Base-by-base conservation (phyloP, 768 basidiomycete species). In the Gloeopeniophorella convolvens region DNA sequence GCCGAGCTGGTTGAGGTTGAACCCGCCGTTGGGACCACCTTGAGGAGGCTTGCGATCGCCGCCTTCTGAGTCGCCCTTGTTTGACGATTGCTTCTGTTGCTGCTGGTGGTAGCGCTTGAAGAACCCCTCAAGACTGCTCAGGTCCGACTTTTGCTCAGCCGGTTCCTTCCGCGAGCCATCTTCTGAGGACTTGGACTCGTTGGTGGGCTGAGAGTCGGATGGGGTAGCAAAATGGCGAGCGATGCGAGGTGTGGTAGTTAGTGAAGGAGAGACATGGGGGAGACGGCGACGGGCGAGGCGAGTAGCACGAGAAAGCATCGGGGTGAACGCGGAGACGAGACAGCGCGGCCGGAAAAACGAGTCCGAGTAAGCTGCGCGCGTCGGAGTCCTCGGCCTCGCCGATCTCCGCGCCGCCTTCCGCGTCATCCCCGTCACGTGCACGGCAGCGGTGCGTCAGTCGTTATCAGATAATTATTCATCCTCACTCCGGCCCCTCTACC, bases 1-100 rank as follows among this genome's bases (percentile, higher is more conserved):
- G 59, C 78, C 79, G 4, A 77, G 72, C 57, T 82, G 83, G 58
- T 73, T 75, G 30, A 69, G 63, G 49, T 74, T 77, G 58, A 83
- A 80, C 21, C 75, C 72, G 58, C 74, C 78, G 60, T 72, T 71
- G 49, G 70, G 72, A 21, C 67, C 66, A 39, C 46, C 50, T 54
- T 65, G 50, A 4, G 83, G 78, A 18, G 72, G 67, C 37, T 72
- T 73, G 47, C 69, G 62, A 42, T 74, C 70, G 12, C 70, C 62
- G 44, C 65, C 64, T 4, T 66, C 62, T 13, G 63, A 54, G 10
- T 66, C 56, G 27, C 72, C 67, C 6, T 61, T 55, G 39, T 64
- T 37, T 27, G 70, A 59, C 31, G 66, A 59, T 27, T 59, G 39
- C 23, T 51, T 42, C 45, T 55, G 53, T 44, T 56, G 50, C 43